Conservation (phyloP, 352 stramenopile genomes). For the Phytophthora europaea region DNA sequence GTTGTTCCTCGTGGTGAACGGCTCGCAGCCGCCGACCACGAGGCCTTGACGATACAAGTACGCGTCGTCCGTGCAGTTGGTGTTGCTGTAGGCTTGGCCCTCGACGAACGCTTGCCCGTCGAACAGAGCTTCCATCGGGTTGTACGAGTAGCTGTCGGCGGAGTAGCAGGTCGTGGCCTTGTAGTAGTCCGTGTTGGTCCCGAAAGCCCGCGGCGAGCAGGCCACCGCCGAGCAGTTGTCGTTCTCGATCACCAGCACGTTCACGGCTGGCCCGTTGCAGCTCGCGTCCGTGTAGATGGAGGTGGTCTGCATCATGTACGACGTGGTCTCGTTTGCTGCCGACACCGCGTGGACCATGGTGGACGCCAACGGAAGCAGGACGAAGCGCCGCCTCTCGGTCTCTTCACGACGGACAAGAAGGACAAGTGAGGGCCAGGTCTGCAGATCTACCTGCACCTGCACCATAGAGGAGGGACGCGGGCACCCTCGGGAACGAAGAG, state of each 20-base stretch:
- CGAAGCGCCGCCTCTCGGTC: slow-evolving; percentile 2
- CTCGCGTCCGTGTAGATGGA: slow-evolving; percentile 25
- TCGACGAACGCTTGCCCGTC: slow-evolving; percentile 25
- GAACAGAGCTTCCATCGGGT: slow-evolving; percentile 32
- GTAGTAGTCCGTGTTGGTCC: slow-evolving; percentile 23
- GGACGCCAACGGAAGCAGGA: not conserved
- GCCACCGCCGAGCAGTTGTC: slow-evolving; percentile 22
- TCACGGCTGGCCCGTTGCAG: slow-evolving; percentile 21
- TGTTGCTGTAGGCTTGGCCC: slow-evolving; percentile 27
- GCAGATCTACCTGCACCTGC: too few relatives aligned
- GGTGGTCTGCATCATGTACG: slow-evolving; percentile 37
- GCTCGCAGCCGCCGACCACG: slow-evolving; percentile 23
- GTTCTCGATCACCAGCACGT: slow-evolving; percentile 25
- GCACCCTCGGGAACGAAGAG: slow-evolving; percentile 1
- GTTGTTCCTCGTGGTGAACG: slow-evolving; percentile 27
- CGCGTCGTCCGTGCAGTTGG: slow-evolving; percentile 25
- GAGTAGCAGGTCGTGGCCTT: slow-evolving; percentile 26
- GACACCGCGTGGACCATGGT: not conserved
- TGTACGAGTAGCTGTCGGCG: slow-evolving; percentile 26
- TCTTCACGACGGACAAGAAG: not conserved
- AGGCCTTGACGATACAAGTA: slow-evolving; percentile 27
- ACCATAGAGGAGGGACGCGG: not conserved
- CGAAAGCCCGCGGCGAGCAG: slow-evolving; percentile 18
- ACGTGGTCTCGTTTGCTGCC: not conserved
- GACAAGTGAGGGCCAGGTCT: slow-evolving; percentile 4